A percentile compares a stretch with the other conserved stretches of the same genome.
These are phyloP conservation scores for Podila verticillata DNA, from an alignment of 192 early-diverging fungal species.

Conservation along the genomic window DNA sequence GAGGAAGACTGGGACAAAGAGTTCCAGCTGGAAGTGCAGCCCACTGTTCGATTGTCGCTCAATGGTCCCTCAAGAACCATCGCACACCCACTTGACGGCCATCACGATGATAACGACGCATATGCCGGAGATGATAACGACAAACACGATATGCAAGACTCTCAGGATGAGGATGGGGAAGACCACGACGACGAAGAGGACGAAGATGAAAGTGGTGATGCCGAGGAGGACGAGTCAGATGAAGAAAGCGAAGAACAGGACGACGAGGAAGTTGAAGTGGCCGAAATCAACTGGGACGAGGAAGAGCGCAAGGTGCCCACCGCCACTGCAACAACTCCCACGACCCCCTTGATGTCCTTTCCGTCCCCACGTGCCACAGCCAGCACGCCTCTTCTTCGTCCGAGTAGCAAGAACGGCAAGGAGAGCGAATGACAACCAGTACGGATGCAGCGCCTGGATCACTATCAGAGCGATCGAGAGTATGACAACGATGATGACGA, in stretches of 20 bases:
- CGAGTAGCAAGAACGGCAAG: conserved; percentile 8
- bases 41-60: neutral
- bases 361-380: neutral
- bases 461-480: conserved; percentile 5
- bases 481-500: conserved; percentile 3
- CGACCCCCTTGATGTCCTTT: neutral
- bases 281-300: conserved; percentile 36
- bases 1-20: conserved; percentile 4
- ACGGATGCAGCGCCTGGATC: conserved; percentile 16
- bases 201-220: neutral
- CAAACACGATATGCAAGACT: neutral
- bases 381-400: neutral
- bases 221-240: neutral
- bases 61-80: neutral
- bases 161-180: conserved; percentile 6
- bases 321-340: neutral
- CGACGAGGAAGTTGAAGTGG: neutral
- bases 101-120: neutral
- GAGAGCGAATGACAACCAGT: conserved; percentile 42
- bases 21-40: neutral
- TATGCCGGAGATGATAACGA: neutral
- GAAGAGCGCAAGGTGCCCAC: conserved; percentile 13
- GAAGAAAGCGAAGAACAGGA: neutral
- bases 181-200: neutral
- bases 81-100: neutral